phyloP scores from a whole-genome alignment of 208 protist species.

The Leptomonas pyrrhocoris region DNA sequence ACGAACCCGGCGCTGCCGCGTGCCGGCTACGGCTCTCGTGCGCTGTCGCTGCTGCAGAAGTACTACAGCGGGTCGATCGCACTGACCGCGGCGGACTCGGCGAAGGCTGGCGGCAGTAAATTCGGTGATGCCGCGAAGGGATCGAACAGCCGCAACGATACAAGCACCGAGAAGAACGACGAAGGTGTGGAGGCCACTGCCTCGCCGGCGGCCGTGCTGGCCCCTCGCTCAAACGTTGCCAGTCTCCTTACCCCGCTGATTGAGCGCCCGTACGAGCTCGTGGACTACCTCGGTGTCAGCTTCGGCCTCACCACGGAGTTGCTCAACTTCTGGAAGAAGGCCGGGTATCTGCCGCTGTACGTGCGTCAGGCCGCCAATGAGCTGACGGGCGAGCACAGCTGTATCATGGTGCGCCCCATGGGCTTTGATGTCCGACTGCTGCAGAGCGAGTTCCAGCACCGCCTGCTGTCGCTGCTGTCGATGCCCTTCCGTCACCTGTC shows the following conservation, averaged over 20 bases:
- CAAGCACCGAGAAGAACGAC: neutral
- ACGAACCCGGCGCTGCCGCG: constrained; percentile 96
- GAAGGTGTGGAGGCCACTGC: constrained; percentile 24
- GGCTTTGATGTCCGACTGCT: constrained; percentile 69
- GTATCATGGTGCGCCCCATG: constrained; percentile 96
- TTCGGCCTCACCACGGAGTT: constrained; percentile 97
- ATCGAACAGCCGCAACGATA: neutral
- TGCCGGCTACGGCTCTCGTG: constrained; percentile 97
- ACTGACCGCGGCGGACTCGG: constrained; percentile 28
- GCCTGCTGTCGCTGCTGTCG: constrained; percentile 91
- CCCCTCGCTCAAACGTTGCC: constrained; percentile 52
- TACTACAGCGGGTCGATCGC: constrained; percentile 96
- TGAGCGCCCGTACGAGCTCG: constrained; percentile 88
- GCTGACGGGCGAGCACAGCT: constrained; percentile 99
- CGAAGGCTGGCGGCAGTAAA: neutral
- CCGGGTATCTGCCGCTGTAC: constrained; percentile 91
- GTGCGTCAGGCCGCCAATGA: constrained; percentile 95
- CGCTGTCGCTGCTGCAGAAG: constrained; percentile 90
- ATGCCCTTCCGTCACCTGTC: constrained; percentile 92
- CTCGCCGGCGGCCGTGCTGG: constrained; percentile 20
- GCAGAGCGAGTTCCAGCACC: constrained; percentile 90
- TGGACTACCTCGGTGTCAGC: constrained; percentile 98
- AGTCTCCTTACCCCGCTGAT: constrained; percentile 88
- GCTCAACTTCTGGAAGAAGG: constrained; percentile 97
- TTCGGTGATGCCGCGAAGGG: neutral